These are phyloP conservation scores for Helianthus tuberosus DNA, from an alignment of 129 eudicot genomes.

Conservation along the genomic window DNA sequence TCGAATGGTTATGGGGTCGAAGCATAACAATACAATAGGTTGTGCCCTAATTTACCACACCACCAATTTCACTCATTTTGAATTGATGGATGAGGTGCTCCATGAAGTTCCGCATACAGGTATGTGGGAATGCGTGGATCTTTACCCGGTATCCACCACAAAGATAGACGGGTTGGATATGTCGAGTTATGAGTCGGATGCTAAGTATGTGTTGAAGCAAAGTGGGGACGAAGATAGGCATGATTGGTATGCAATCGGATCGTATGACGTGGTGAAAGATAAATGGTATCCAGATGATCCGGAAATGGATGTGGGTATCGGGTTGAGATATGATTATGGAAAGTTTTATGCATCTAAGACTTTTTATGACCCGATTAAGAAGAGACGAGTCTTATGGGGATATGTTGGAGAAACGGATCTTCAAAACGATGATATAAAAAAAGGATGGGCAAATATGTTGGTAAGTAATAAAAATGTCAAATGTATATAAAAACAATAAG, in stretches of 20 bases:
- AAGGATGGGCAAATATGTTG: slow-evolving; percentile 79
- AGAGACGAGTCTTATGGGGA: slow-evolving; percentile 69
- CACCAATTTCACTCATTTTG: slow-evolving; percentile 46
- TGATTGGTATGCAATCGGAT: slow-evolving; percentile 75
- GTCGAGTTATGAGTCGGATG: slow-evolving; percentile 54
- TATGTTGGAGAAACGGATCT: slow-evolving; percentile 66
- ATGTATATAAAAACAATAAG: too few species aligned
- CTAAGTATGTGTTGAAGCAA: slow-evolving; percentile 68
- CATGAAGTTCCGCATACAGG: slow-evolving; percentile 78
- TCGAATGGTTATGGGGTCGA: slow-evolving; percentile 57
- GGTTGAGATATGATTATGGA: slow-evolving; percentile 41
- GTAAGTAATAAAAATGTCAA: slow-evolving; percentile 23
- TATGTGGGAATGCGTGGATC: slow-evolving; percentile 62
- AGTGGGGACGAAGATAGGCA: slow-evolving; percentile 62
- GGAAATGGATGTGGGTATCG: slow-evolving; percentile 68
- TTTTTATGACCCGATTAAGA: slow-evolving; percentile 61
- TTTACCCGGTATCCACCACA: slow-evolving; percentile 44
- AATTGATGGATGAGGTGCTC: slow-evolving; percentile 49
- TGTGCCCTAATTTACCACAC: slow-evolving; percentile 45
- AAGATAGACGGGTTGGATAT: slow-evolving; percentile 55
- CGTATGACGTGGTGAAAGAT: slow-evolving; percentile 46
- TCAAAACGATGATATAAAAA: slow-evolving; percentile 47
- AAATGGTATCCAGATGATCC: slow-evolving; percentile 79
- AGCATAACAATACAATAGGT: slow-evolving; percentile 37
- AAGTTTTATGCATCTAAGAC: slow-evolving; percentile 65